Conservation (phyloP, 192 early-diverging fungal species). For the Geranomyces michiganensis region DNA sequence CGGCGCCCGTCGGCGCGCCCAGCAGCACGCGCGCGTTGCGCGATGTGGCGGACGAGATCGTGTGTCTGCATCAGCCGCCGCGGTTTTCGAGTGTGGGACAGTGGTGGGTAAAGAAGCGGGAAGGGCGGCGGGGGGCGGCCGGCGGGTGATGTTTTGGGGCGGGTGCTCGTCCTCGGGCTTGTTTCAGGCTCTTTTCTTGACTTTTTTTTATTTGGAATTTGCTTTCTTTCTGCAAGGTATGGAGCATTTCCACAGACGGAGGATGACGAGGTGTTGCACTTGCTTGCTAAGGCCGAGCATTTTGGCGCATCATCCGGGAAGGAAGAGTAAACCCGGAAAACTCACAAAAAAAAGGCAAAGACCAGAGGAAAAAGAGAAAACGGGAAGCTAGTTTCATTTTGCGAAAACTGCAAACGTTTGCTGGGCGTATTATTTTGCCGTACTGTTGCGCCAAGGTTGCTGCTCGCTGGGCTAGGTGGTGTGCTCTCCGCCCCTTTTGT, state of each 20-base stretch:
- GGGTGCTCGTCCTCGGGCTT: neutral
- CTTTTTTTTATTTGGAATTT: neutral
- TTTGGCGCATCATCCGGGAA: no score
- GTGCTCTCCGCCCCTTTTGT: no score
- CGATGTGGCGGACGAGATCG: slow-evolving; percentile 34
- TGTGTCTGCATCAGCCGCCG: slow-evolving; percentile 31
- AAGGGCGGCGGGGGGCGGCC: neutral
- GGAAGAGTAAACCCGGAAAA: no score
- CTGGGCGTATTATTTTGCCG: no score
- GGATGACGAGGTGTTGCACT: slow-evolving; percentile 46
- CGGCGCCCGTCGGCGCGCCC: slow-evolving; percentile 36
- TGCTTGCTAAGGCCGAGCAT: slow-evolving; percentile 26
- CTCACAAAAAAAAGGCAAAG: no score
- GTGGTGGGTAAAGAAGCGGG: slow-evolving; percentile 28
- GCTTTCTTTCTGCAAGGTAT: slow-evolving; percentile 38
- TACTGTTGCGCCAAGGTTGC: no score
- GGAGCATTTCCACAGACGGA: slow-evolving; percentile 40
- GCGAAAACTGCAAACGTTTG: no score
- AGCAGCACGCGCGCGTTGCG: slow-evolving; percentile 15
- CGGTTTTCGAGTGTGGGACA: slow-evolving; percentile 36
- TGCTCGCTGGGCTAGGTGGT: no score
- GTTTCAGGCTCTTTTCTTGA: neutral
- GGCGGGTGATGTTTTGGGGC: neutral
- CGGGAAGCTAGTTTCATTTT: no score
- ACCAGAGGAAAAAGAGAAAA: no score